phyloP scores from a whole-genome alignment of 2,329 filamentous ascomycete genomes.

The Coleophoma eucalyptorum region DNA sequence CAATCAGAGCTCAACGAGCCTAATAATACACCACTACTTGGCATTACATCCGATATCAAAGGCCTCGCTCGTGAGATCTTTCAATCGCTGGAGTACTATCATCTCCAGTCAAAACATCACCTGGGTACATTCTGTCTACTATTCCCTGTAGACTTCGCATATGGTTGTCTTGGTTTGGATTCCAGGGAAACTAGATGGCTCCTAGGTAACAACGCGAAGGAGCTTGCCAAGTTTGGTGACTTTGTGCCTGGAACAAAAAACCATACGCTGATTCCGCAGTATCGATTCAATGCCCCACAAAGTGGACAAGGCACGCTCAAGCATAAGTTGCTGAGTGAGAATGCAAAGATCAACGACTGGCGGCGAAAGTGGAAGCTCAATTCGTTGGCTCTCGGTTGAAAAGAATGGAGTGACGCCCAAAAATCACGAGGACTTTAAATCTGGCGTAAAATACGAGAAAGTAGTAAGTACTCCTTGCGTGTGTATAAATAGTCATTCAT shows the following conservation, averaged over 20 bases:
- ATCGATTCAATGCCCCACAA: not conserved
- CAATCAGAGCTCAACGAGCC: not conserved
- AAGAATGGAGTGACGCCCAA: too few species aligned
- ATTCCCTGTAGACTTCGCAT: constrained; percentile 9
- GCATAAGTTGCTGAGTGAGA: too few species aligned
- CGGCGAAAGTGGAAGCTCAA: too few species aligned
- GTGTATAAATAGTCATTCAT: too few species aligned
- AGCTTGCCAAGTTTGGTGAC: not conserved
- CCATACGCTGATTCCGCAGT: not conserved
- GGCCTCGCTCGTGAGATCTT: constrained; percentile 9
- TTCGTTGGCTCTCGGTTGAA: too few species aligned
- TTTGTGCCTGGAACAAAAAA: not conserved
- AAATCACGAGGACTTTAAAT: too few species aligned
- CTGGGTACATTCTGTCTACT: constrained; percentile 6
- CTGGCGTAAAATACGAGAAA: too few species aligned
- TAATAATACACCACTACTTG: constrained; percentile 3
- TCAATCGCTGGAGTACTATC: constrained; percentile 9
- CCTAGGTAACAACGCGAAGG: not conserved
- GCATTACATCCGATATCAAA: constrained; percentile 6
- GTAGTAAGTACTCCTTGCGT: too few species aligned
- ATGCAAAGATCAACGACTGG: too few species aligned
- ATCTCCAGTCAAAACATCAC: constrained; percentile 2
- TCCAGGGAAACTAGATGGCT: constrained; percentile 8
- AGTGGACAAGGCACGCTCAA: not conserved
- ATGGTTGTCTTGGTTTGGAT: constrained; percentile 1